phyloP scores from a whole-genome alignment of 1,284 basidiomycete genomes.

The Phenoliferia sp. region DNA sequence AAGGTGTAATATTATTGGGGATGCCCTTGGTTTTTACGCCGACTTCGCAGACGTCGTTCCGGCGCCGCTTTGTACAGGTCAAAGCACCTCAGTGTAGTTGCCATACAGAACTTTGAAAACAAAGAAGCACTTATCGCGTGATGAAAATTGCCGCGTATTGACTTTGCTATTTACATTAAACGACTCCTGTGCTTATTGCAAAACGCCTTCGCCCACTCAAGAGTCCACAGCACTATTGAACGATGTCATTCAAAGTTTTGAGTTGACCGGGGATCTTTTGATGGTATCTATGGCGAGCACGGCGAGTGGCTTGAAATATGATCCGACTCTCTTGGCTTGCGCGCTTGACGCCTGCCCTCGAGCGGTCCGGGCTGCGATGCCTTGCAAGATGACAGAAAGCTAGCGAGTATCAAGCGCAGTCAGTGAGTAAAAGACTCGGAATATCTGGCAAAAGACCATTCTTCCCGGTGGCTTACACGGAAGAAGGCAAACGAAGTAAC shows the following conservation, averaged over 20 bases:
- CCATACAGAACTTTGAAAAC: too few species aligned
- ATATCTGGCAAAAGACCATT: background rate
- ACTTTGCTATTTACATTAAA: too few species aligned
- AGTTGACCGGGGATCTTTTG: constrained; percentile 36
- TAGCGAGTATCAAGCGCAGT: constrained; percentile 39
- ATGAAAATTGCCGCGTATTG: too few species aligned
- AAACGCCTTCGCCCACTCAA: too few species aligned
- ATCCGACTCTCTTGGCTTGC: constrained; percentile 55
- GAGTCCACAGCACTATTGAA: too few species aligned
- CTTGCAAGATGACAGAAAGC: constrained; percentile 83
- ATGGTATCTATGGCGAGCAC: constrained; percentile 57
- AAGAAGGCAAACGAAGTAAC: constrained; percentile 84
- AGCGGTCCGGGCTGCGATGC: constrained; percentile 83
- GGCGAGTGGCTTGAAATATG: constrained; percentile 62
- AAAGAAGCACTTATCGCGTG: too few species aligned
- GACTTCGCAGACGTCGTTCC: too few species aligned
- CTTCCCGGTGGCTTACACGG: constrained; percentile 52
- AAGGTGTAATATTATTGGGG: too few species aligned
- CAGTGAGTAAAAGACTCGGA: background rate
- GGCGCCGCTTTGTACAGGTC: too few species aligned
- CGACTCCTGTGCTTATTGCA: too few species aligned
- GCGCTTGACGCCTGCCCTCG: constrained; percentile 82
- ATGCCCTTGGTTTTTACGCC: too few species aligned
- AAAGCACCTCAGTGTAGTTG: too few species aligned
- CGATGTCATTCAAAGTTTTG: background rate